Conservation (phyloP, 1,284 basidiomycete species). For the Microbotryomycetes sp. region DNA sequence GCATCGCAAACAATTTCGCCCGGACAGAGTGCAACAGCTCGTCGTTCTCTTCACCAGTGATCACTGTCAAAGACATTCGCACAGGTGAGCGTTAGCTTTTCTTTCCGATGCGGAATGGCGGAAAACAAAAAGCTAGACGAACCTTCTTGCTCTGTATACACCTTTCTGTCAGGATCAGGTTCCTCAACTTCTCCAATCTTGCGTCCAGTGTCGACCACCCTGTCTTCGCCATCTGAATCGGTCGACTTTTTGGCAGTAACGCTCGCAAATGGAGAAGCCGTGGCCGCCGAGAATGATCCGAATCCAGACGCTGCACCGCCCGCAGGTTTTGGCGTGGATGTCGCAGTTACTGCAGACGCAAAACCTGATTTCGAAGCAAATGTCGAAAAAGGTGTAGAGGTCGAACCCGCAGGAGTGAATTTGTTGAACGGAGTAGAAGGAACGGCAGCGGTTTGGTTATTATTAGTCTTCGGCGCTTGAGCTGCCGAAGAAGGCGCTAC, state of each 20-base stretch:
- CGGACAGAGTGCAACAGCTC: conserved; percentile 27
- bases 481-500: background rate
- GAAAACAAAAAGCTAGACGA: background rate
- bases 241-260: background rate
- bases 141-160: conserved; percentile 26
- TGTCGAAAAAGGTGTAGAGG: conserved; percentile 15
- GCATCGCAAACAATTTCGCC: conserved; percentile 33
- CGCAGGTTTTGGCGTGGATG: background rate
- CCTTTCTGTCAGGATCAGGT: conserved; percentile 3
- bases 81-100: background rate
- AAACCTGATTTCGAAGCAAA: conserved; percentile 27
- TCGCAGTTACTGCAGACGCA: conserved; percentile 1
- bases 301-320: background rate
- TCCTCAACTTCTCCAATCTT: conserved; percentile 13
- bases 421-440: conserved; percentile 6
- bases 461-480: background rate
- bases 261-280: conserved; percentile 1
- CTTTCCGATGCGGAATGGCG: too few species aligned
- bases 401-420: background rate
- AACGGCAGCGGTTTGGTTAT: conserved; percentile 11
- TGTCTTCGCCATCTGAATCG: background rate
- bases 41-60: conserved; percentile 36
- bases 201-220: background rate
- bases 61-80: background rate
- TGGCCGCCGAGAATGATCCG: conserved; percentile 2